phyloP scores from a whole-genome alignment of 2,329 filamentous ascomycete genomes.

The Chrysosporium keratinophilum region DNA sequence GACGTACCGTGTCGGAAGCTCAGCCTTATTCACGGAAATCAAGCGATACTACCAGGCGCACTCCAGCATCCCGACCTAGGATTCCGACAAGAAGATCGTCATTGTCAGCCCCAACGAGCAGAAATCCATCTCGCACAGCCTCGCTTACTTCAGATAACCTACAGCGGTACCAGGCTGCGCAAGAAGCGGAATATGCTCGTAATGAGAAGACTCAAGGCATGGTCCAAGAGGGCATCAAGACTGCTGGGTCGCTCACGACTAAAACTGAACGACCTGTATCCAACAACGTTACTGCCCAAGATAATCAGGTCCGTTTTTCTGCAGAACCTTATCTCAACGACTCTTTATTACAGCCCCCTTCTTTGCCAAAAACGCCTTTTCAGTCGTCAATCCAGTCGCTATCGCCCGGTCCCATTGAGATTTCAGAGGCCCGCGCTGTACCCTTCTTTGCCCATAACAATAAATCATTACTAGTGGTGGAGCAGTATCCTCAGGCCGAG shows the following conservation, averaged over 20 bases:
- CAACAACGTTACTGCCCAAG: neutral
- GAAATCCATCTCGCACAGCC: conserved; percentile 35
- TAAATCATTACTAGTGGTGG: conserved; percentile 53
- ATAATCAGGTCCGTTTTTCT: neutral
- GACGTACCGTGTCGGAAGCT: conserved; percentile 35
- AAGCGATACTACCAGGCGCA: conserved; percentile 15
- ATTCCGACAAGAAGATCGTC: conserved; percentile 37
- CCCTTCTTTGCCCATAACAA: conserved; percentile 55
- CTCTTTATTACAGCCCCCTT: conserved; percentile 1
- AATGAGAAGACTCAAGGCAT: neutral
- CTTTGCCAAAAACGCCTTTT: conserved; percentile 20
- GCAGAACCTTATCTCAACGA: neutral
- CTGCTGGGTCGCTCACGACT: neutral
- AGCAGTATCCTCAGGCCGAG: conserved; percentile 35
- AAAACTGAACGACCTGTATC: neutral
- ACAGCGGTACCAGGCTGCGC: conserved; percentile 1
- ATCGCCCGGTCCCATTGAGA: conserved; percentile 45
- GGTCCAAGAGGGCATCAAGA: neutral
- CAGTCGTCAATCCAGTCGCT: conserved; percentile 39
- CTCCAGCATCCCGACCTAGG: conserved; percentile 20
- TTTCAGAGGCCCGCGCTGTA: conserved; percentile 52
- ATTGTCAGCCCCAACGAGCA: conserved; percentile 39
- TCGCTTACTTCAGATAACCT: conserved; percentile 38
- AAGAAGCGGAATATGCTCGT: neutral
- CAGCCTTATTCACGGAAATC: conserved; percentile 18